These are phyloP conservation scores for Chondrus crispus DNA, from an alignment of 23 red algal genomes.

Conservation along the genomic window DNA sequence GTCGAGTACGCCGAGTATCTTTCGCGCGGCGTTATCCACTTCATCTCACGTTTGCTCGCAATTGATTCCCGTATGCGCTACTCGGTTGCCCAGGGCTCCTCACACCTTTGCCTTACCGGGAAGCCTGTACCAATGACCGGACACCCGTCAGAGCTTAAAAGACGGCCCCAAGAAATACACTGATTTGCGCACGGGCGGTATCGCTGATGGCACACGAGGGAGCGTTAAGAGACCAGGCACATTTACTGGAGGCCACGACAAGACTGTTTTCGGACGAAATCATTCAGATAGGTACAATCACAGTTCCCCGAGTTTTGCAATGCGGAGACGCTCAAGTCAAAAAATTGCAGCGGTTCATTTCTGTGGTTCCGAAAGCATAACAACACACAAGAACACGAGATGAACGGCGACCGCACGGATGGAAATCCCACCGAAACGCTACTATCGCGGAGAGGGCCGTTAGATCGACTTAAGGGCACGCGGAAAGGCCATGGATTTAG, in stretches of 20 bases:
- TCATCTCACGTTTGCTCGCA: constrained; percentile 38
- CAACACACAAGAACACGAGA: constrained; percentile 5
- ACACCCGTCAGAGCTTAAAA: not conserved
- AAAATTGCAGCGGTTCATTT: constrained; percentile 26
- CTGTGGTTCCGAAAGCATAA: constrained; percentile 54
- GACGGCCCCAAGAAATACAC: not conserved
- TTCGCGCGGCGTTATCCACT: constrained; percentile 45
- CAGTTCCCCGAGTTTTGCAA: constrained; percentile 48
- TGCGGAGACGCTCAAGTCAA: constrained; percentile 44
- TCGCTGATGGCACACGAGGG: not conserved
- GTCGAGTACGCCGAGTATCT: constrained; percentile 54
- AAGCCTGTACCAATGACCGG: constrained; percentile 6
- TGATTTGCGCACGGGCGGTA: not conserved
- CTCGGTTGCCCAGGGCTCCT: constrained; percentile 47
- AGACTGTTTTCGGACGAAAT: constrained; percentile 26
- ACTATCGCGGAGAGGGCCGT: constrained; percentile 15
- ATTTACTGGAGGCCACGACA: constrained; percentile 1
- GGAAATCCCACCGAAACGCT: not conserved
- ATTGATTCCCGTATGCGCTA: constrained; percentile 48
- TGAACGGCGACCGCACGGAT: not conserved
- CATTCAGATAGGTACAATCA: constrained; percentile 43
- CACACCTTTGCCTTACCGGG: constrained; percentile 68
- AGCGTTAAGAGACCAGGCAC: not conserved
- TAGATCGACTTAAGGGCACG: constrained; percentile 14
- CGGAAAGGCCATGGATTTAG: constrained; percentile 29